Conservation (phyloP, 1,139 yeast species). For the Candida glucosophila region DNA sequence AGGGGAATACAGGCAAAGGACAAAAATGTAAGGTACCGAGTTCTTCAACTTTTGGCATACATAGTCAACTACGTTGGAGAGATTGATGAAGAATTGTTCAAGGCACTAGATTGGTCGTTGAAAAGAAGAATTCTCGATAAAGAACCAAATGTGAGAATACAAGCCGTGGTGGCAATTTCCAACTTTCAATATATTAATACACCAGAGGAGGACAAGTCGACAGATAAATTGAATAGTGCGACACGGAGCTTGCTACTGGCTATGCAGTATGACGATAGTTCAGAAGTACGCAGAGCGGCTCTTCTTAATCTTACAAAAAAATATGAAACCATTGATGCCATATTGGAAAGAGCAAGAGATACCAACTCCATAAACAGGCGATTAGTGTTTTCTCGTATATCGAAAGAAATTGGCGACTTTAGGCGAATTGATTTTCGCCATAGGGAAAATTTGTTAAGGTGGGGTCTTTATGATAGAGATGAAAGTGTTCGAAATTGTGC, state of each 20-base stretch:
- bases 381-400: slow-evolving; percentile 58
- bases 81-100: slow-evolving; percentile 65
- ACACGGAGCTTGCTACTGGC: slow-evolving; percentile 44
- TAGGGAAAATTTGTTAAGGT: slow-evolving; percentile 59
- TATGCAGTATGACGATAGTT: slow-evolving; percentile 69
- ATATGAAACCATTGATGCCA: slow-evolving; percentile 42
- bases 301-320: slow-evolving; percentile 59
- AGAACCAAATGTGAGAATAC: slow-evolving; percentile 71
- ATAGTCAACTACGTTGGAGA: slow-evolving; percentile 69
- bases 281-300: slow-evolving; percentile 88
- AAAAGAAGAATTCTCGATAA: slow-evolving; percentile 64
- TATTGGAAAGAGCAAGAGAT: slow-evolving; percentile 82
- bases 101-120: slow-evolving; percentile 52
- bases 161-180: slow-evolving; percentile 75
- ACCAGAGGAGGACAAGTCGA: slow-evolving; percentile 17
- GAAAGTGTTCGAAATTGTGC: slow-evolving; percentile 67
- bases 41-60: slow-evolving; percentile 69
- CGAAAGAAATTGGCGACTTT: slow-evolving; percentile 65
- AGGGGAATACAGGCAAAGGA: slow-evolving; percentile 75
- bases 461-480: slow-evolving; percentile 90
- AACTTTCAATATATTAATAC: slow-evolving; percentile 52
- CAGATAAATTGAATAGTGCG: slow-evolving; percentile 10
- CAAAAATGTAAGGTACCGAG: slow-evolving; percentile 70
- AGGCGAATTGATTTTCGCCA: slow-evolving; percentile 45
- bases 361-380: slow-evolving; percentile 63